A percentile compares a stretch with the other conserved stretches of the same genome.
These are phyloP conservation scores for Wallemia ichthyophaga DNA, from an alignment of 1,284 basidiomycete genomes.

Conservation along the genomic window DNA sequence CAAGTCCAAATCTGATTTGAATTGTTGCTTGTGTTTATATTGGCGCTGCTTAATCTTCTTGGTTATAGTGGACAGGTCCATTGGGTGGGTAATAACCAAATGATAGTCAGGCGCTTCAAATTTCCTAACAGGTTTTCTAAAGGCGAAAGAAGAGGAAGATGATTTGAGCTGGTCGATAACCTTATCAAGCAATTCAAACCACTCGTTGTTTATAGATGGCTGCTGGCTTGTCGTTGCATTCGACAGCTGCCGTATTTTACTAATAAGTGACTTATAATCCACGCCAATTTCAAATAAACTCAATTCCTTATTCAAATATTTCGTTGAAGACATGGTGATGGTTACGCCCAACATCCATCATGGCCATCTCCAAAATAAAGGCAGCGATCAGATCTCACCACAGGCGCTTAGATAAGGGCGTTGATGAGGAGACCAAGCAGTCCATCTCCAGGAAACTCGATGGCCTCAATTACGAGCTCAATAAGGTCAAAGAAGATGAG, in stretches of 20 bases:
- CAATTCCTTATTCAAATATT: neutral
- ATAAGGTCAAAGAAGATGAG: neutral
- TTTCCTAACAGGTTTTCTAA: slow-evolving; percentile 61
- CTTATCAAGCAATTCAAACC: slow-evolving; percentile 69
- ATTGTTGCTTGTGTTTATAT: slow-evolving; percentile 81
- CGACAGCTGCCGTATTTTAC: neutral
- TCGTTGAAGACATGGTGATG: neutral
- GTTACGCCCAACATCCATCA: neutral
- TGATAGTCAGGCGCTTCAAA: slow-evolving; percentile 68
- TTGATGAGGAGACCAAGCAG: neutral
- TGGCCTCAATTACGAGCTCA: neutral
- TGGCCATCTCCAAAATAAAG: neutral
- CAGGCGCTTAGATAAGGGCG: neutral
- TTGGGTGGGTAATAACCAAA: slow-evolving; percentile 62
- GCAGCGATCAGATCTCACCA: too few species aligned
- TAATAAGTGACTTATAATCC: neutral
- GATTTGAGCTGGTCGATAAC: slow-evolving; percentile 52
- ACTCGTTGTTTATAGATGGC: slow-evolving; percentile 47
- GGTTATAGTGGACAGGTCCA: slow-evolving; percentile 78
- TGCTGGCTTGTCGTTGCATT: slow-evolving; percentile 3
- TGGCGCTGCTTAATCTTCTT: slow-evolving; percentile 67
- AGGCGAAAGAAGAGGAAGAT: slow-evolving; percentile 33
- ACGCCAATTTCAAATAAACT: neutral
- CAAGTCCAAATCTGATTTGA: slow-evolving; percentile 70
- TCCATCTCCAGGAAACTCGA: neutral